Percentiles rank a stretch among this genome's conserved stretches.
phyloP scores from a whole-genome alignment of 2,329 filamentous ascomycete genomes.

The Onygenales sp. region DNA sequence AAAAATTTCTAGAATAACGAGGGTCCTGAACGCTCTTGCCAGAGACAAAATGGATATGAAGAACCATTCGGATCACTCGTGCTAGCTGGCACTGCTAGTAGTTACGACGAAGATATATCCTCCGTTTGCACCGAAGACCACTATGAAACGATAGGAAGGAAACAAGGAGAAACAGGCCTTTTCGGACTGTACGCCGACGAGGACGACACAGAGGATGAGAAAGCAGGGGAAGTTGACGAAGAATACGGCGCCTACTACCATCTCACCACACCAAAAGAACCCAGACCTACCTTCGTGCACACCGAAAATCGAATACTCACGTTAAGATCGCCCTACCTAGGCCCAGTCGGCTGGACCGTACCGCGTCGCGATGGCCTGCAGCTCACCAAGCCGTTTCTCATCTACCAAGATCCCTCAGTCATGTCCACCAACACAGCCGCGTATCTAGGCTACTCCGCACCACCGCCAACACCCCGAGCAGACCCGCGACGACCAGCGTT shows the following conservation, averaged over 20 bases:
- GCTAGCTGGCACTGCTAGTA: background rate
- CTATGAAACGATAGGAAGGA: background rate
- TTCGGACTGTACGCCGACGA: background rate
- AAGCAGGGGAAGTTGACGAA: background rate
- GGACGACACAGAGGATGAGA: background rate
- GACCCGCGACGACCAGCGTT: background rate
- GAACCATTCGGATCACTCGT: background rate
- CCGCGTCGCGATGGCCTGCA: conserved; percentile 3
- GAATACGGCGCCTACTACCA: background rate
- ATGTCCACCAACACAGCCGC: background rate
- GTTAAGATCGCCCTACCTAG: conserved; percentile 8
- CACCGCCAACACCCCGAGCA: background rate
- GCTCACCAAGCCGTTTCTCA: conserved; percentile 9
- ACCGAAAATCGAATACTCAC: background rate
- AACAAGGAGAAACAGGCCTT: background rate
- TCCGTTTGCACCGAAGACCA: background rate
- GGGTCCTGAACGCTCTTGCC: background rate
- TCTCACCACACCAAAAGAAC: background rate
- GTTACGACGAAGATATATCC: background rate
- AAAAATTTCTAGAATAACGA: background rate
- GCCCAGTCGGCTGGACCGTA: conserved; percentile 11
- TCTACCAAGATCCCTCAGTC: conserved; percentile 11
- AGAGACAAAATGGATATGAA: background rate
- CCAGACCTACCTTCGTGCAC: background rate
- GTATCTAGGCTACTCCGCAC: background rate